phyloP scores from a whole-genome alignment of 2,329 filamentous ascomycete genomes.

The Pseudocercospora macadamiae region DNA sequence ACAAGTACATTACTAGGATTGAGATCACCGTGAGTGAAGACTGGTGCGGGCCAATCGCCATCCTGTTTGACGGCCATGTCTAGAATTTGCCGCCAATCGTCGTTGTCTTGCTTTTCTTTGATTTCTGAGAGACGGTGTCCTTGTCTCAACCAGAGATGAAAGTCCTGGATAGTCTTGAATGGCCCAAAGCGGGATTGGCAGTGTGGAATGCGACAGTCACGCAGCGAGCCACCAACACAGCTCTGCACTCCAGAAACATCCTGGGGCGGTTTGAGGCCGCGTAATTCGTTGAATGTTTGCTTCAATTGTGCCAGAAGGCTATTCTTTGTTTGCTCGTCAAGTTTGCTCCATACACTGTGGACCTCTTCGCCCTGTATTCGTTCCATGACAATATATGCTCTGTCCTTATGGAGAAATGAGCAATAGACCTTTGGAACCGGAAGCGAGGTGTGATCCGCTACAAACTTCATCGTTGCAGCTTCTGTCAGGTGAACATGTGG shows the following conservation, averaged over 20 bases:
- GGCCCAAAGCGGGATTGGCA: constrained; percentile 11
- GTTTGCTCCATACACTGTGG: not conserved
- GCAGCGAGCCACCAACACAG: constrained; percentile 12
- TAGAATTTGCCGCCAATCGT: constrained; percentile 31
- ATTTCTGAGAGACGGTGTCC: constrained; percentile 1
- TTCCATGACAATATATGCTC: constrained; percentile 9
- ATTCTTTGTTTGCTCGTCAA: not conserved
- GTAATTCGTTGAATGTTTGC: constrained; percentile 9
- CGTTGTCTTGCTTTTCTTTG: not conserved
- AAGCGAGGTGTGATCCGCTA: constrained; percentile 16
- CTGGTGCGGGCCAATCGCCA: constrained; percentile 39
- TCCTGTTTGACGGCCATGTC: constrained; percentile 43
- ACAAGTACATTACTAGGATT: constrained; percentile 15
- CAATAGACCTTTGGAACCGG: constrained; percentile 18
- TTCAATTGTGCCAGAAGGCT: constrained; percentile 16
- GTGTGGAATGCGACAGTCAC: constrained; percentile 13
- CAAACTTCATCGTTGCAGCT: constrained; percentile 14
- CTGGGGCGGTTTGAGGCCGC: constrained; percentile 9
- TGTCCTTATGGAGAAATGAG: constrained; percentile 10
- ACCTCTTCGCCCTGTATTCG: not conserved
- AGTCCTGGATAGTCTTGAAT: constrained; percentile 15
- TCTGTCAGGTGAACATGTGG: constrained; percentile 9
- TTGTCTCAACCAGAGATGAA: constrained; percentile 17
- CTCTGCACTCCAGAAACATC: constrained; percentile 7
- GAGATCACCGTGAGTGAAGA: constrained; percentile 58